Conservation (phyloP, 2,329 filamentous ascomycete genomes). For the Fragosphaeria purpurea region DNA sequence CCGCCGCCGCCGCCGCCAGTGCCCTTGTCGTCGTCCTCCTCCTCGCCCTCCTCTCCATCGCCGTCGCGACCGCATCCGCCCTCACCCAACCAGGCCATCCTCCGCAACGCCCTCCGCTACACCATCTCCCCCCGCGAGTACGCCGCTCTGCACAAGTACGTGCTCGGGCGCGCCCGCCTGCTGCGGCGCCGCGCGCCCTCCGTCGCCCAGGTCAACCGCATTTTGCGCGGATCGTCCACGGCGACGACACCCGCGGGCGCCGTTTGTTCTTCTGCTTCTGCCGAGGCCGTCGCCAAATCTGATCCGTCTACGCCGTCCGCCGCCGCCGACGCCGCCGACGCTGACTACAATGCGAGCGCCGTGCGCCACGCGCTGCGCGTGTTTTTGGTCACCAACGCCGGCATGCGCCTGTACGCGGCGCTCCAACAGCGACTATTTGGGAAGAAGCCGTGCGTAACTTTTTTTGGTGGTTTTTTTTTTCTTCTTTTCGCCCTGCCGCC, state of each 20-base stretch:
- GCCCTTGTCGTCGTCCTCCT: neutral
- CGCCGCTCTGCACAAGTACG: conserved; percentile 70
- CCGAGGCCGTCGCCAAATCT: conserved; percentile 10
- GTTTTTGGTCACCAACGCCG: conserved; percentile 53
- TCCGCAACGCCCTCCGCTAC: conserved; percentile 79
- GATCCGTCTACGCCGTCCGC: conserved; percentile 7
- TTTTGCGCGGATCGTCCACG: conserved; percentile 29
- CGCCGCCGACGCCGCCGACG: conserved; percentile 42
- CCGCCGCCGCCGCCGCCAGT: conserved; percentile 1
- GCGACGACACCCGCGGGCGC: neutral
- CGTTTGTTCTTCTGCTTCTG: too few relatives aligned
- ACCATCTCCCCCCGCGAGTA: conserved; percentile 82
- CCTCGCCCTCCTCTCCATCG: neutral
- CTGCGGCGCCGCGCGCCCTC: conserved; percentile 46
- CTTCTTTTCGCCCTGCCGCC: conserved; percentile 16
- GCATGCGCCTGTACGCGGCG: conserved; percentile 52
- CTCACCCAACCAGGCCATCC: conserved; percentile 51
- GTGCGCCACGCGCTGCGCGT: conserved; percentile 62
- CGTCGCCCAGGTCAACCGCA: conserved; percentile 46
- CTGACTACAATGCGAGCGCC: conserved; percentile 61
- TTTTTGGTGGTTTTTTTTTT: conserved; percentile 9
- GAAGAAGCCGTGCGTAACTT: conserved; percentile 23
- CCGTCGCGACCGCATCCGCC: neutral
- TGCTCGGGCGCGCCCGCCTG: conserved; percentile 60
- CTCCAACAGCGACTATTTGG: conserved; percentile 39